Conservation (phyloP, 768 basidiomycete species). For the Amanita phalloides region DNA sequence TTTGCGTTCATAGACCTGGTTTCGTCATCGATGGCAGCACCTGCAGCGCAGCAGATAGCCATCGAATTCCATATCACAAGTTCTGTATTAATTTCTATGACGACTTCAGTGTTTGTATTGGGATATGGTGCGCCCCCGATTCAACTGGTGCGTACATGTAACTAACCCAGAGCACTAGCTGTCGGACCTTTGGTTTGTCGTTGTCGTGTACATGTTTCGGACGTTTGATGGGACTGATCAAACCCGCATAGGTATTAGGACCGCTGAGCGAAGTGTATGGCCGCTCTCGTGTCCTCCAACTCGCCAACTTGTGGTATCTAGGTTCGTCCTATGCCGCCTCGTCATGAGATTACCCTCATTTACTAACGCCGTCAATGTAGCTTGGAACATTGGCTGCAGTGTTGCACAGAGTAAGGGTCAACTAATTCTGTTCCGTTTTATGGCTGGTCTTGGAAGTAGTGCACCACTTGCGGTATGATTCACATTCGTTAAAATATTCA, state of each 20-base stretch:
- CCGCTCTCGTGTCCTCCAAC: constrained; percentile 48
- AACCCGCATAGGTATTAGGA: constrained; percentile 26
- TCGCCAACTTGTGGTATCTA: constrained; percentile 54
- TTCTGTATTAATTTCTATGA: constrained; percentile 38
- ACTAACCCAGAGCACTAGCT: constrained; percentile 20
- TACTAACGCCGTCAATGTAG: constrained; percentile 16
- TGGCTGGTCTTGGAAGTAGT: constrained; percentile 63
- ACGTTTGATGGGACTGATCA: not conserved
- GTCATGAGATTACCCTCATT: not conserved
- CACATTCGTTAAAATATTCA: constrained; percentile 16
- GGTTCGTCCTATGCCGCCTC: constrained; percentile 23
- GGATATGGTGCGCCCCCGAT: constrained; percentile 38
- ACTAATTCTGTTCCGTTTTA: constrained; percentile 57
- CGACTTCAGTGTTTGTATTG: constrained; percentile 39
- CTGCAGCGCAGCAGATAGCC: constrained; percentile 43
- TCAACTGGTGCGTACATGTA: not conserved
- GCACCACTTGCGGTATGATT: constrained; percentile 50
- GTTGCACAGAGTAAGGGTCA: constrained; percentile 50
- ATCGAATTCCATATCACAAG: constrained; percentile 44
- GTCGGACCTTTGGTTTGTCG: constrained; percentile 35
- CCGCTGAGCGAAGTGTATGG: constrained; percentile 69
- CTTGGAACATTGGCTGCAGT: constrained; percentile 56
- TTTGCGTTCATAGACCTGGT: constrained; percentile 64
- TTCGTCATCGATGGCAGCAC: constrained; percentile 68
- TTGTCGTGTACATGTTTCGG: constrained; percentile 6